Conservation (phyloP, 2,329 filamentous ascomycete species). For the Monosporascus ibericus region DNA sequence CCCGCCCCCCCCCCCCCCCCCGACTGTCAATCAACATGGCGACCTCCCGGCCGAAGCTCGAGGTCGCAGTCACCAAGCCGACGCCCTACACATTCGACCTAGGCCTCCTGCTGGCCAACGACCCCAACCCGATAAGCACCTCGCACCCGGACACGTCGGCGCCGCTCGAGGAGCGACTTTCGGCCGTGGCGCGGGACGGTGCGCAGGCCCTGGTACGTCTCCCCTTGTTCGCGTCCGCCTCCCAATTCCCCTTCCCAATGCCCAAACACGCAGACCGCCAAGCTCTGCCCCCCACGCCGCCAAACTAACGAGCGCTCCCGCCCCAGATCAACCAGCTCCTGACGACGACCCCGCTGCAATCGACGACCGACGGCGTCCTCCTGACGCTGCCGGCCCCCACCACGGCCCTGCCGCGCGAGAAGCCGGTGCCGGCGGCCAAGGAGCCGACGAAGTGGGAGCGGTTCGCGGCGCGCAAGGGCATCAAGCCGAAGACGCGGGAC, state of each 20-base stretch:
- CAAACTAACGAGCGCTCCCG: not conserved
- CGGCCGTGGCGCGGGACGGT: slow-evolving; percentile 74
- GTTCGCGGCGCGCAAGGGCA: slow-evolving; percentile 96
- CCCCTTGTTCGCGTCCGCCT: not conserved
- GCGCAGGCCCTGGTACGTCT: slow-evolving; percentile 64
- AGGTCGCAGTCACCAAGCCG: slow-evolving; percentile 22
- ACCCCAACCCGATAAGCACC: slow-evolving; percentile 64
- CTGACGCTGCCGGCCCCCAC: slow-evolving; percentile 67
- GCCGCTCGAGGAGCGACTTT: slow-evolving; percentile 61
- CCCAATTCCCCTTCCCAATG: not conserved
- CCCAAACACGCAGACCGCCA: not conserved
- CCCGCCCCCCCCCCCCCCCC: too few species aligned
- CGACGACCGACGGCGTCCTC: slow-evolving; percentile 64
- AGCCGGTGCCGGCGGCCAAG: slow-evolving; percentile 78
- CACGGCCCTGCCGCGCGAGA: slow-evolving; percentile 79
- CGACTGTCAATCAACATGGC: slow-evolving; percentile 7
- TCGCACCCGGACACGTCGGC: slow-evolving; percentile 35
- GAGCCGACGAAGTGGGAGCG: slow-evolving; percentile 89
- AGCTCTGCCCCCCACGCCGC: not conserved
- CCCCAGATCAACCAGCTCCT: slow-evolving; percentile 81
- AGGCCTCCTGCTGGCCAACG: slow-evolving; percentile 76
- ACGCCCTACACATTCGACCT: slow-evolving; percentile 27
- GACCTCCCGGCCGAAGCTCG: slow-evolving; percentile 22
- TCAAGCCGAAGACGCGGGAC: slow-evolving; percentile 80
- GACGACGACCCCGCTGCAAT: slow-evolving; percentile 74